Base-by-base conservation (phyloP, 768 basidiomycete genomes). In the Xerocomellus amylosporus region DNA sequence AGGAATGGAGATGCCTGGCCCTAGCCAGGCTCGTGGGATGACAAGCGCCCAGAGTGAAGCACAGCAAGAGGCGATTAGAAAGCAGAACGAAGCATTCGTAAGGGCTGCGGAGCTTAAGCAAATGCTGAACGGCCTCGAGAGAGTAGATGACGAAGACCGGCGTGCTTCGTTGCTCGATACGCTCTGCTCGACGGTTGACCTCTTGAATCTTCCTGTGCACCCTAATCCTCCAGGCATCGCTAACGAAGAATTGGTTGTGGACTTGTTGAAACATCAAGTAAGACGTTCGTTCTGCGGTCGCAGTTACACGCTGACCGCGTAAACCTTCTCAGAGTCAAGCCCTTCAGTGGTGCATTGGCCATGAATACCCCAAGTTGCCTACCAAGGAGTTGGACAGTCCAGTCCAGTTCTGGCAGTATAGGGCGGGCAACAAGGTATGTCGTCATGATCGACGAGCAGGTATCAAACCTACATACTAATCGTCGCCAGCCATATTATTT, bases 341-440 rank as follows among this genome's bases (percentile, higher is more conserved):
- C 1, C 70, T 94, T 41, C 82, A 86, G 63, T 97, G 94, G 93
- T 90, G 90, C 61, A 77, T 95, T 28, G 80, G 84, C 15, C 82
- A 76, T 26, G 93, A 97, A 69, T 84, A 90, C 63, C 93, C 94
- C 0, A 69, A 71, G 37, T 71, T 94, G 13, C 94, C 93, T 2
- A 79, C 75, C 53, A 79, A 73, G 31, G 83, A 85, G 46, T 66
- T 69, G 0, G 92, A 93, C 54, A 79, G 77, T 34, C 87, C 91
- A 0, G 88, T 93, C 2, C 94, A 96, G 68, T 93, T 97, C 63
- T 97, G 93, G 94, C 85, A 91, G 63, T 69, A 85, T 28, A 80
- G 73, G 64, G 74, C 69, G 28, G 78, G 75, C 0, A 64, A 66
- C 46, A 84, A 87, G 75, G 89, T 84, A 54, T 17, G 75, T 59